Base-by-base conservation (phyloP, 352 stramenopile species). In the Peronosclerospora sorghi region DNA sequence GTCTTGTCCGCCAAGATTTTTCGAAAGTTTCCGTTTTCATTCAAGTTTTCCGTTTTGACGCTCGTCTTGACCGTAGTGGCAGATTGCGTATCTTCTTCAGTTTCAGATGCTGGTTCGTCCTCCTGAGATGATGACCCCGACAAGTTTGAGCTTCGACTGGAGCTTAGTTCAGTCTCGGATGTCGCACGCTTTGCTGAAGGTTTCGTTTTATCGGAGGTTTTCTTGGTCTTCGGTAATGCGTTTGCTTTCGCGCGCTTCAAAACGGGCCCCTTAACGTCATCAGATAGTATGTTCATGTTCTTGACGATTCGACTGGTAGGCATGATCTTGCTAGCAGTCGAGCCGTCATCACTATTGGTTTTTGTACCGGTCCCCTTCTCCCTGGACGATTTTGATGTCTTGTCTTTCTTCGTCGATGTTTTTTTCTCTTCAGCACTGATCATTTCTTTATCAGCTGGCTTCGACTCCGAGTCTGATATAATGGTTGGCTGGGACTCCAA, bases 201-300 rank as follows among this genome's bases (percentile, higher is more conserved):
- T 14, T 53, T 56, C n/a, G 6, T n/a, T 42, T 64, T 65, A 30
- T 59, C 35, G 0, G 19, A 9, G 2, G 24, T 35, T 36, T 65
- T 56, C 35, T 62, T 56, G 12, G 41, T 7, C 35, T 70, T 61
- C 13, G 40, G 20, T 4, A 35, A 35, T 23, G 41, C 34, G 13
- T 50, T 34, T 17, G 53, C 68, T 45, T 73, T 77, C 10, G 58
- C 49, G 21, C 65, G 65, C 53, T 78, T 78, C 12, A 52, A 32
- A 0, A 47, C 51, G 21, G 65, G 54, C 17, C 59, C 54, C 36
- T 59, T 39, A 42, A 52, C 24, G 10, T 43, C 24, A 35, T 55
- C 53, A n/a, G 39, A 38, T 14, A 63, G 56, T 20, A 12, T 48
- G 5, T 66, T 51, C 5, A 52, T 48, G 54, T 66, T 73, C 40